Conservation (phyloP, 805 yeast genomes). For the Saccharomycopsis sp. region DNA sequence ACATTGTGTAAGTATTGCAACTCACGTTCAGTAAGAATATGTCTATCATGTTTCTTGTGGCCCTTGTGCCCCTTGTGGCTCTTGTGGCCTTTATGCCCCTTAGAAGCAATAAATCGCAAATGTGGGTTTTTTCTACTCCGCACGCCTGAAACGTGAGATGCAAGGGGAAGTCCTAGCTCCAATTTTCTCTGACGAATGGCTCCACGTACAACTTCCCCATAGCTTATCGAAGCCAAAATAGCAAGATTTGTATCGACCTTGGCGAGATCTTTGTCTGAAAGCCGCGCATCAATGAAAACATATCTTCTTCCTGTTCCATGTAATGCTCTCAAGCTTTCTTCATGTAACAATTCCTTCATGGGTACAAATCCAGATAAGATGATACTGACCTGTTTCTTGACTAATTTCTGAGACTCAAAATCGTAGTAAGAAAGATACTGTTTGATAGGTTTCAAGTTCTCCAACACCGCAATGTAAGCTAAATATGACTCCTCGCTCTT, state of each 20-base stretch:
- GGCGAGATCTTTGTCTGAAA: not conserved
- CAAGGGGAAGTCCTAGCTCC: not conserved
- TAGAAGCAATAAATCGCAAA: not conserved
- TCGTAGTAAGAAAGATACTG: conserved; percentile 49
- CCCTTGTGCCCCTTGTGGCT: no score
- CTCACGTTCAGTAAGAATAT: not conserved
- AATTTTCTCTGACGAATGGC: not conserved
- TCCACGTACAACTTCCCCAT: not conserved
- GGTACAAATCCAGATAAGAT: conserved; percentile 66
- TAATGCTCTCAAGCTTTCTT: conserved; percentile 14
- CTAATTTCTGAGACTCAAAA: conserved; percentile 28
- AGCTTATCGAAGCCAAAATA: conserved; percentile 3
- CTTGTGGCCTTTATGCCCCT: not conserved
- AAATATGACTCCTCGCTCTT: conserved; percentile 40
- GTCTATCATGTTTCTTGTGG: not conserved
- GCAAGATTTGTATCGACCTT: conserved; percentile 4
- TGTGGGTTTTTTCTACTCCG: not conserved
- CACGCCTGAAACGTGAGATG: not conserved
- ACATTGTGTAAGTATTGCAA: not conserved
- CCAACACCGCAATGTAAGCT: conserved; percentile 42
- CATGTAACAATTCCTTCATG: conserved; percentile 28
- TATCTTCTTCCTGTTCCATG: conserved; percentile 25
- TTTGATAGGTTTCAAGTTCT: conserved; percentile 40
- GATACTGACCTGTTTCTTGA: conserved; percentile 51
- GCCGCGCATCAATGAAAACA: conserved; percentile 38